Evolutionary conservation across 108 stramenopile species (phyloP).

Genomic region (Ochromonas danica): DNA sequence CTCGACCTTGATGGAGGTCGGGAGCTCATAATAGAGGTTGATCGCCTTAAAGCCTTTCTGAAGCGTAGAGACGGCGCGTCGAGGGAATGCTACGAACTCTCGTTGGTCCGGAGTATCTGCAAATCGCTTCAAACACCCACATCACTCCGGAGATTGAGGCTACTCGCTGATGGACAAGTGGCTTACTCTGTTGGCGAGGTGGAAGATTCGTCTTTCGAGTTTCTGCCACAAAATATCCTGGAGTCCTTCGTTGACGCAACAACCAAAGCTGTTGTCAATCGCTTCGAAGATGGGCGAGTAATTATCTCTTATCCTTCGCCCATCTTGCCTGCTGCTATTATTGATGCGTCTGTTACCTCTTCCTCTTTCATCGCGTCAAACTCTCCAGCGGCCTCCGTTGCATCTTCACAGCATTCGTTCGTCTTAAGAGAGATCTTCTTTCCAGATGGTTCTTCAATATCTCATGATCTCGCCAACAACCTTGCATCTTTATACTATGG

Average conservation of each 20-base stretch:
- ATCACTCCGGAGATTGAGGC: not conserved
- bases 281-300: slow-evolving; percentile 3
- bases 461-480: not conserved
- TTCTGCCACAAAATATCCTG: not conserved
- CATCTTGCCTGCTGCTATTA: too few relatives aligned
- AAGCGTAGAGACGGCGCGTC: not conserved
- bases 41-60: not conserved
- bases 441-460: not conserved
- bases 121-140: too few relatives aligned
- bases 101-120: not conserved
- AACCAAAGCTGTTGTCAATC: not conserved
- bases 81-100: not conserved
- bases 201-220: not conserved
- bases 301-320: not conserved
- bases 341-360: too few relatives aligned
- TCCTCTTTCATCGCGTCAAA: too few relatives aligned
- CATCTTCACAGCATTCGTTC: too few relatives aligned
- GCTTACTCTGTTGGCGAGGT: not conserved
- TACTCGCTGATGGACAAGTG: not conserved
- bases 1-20: not conserved
- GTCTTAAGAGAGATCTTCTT: too few relatives aligned
- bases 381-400: too few relatives aligned
- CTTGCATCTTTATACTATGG: not conserved
- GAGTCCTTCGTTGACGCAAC: not conserved
- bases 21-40: not conserved